Conservation (phyloP, 305 asterid genomes). For the Andrographis paniculata region DNA sequence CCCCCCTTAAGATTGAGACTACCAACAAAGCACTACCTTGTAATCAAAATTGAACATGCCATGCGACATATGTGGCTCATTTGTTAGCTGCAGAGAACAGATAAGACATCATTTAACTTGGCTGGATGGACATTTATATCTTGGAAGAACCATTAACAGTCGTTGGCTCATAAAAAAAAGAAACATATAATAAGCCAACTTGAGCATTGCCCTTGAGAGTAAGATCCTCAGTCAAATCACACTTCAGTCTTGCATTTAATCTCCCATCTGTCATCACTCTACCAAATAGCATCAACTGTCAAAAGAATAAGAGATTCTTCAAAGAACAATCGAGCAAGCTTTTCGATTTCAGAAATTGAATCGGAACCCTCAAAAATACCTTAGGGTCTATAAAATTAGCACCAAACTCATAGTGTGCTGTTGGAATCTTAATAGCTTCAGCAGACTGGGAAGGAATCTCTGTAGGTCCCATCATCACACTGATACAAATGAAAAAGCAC, state of each 20-base stretch:
- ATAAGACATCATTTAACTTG: constrained; percentile 6
- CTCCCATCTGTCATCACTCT: constrained; percentile 90
- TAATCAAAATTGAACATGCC: constrained; percentile 86
- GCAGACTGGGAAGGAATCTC: constrained; percentile 91
- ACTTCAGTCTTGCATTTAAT: constrained; percentile 42
- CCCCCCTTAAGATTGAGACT: neutral
- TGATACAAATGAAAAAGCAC: constrained; percentile 23
- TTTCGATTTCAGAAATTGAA: constrained; percentile 4
- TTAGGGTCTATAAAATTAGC: constrained; percentile 86
- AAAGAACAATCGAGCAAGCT: constrained; percentile 14
- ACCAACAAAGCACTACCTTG: constrained; percentile 44
- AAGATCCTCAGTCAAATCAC: constrained; percentile 81
- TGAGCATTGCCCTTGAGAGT: constrained; percentile 78
- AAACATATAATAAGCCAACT: constrained; percentile 35
- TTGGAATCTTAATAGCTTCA: constrained; percentile 75
- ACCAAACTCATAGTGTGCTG: constrained; percentile 92
- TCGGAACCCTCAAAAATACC: constrained; percentile 28
- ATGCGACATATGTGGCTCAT: constrained; percentile 92
- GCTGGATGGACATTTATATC: constrained; percentile 10
- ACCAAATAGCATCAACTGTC: constrained; percentile 90
- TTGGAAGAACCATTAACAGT: constrained; percentile 4
- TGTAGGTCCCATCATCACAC: constrained; percentile 93
- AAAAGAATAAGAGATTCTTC: constrained; percentile 22
- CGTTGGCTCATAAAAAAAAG: constrained; percentile 18
- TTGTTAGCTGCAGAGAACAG: constrained; percentile 51